phyloP scores from a whole-genome alignment of 768 basidiomycete species.

The Calocybe cyanea region DNA sequence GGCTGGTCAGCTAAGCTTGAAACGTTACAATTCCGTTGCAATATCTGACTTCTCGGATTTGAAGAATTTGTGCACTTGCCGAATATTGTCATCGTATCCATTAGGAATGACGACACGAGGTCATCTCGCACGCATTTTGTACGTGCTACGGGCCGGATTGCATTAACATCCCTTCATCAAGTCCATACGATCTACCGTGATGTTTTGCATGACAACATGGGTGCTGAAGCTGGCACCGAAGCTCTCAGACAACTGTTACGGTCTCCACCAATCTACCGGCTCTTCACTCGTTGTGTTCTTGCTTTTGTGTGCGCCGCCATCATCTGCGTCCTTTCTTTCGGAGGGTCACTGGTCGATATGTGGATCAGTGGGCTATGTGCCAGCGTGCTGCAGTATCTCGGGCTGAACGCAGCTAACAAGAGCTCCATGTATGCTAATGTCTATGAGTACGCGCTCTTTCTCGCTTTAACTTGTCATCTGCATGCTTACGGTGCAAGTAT shows the following conservation, averaged over 20 bases:
- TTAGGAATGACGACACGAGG: conserved; percentile 68
- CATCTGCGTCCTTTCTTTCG: conserved; percentile 81
- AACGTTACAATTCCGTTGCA: too few relatives aligned
- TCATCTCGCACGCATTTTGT: conserved; percentile 82
- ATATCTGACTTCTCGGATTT: too few relatives aligned
- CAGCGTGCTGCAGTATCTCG: conserved; percentile 71
- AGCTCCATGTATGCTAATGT: conserved; percentile 93
- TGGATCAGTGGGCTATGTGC: conserved; percentile 72
- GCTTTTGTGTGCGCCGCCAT: conserved; percentile 77
- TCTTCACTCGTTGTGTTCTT: conserved; percentile 63
- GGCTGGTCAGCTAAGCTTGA: conserved; percentile 40
- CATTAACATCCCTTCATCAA: conserved; percentile 75
- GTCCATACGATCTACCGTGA: conserved; percentile 84
- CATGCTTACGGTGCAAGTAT: background rate
- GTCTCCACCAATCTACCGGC: conserved; percentile 64
- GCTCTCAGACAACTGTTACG: conserved; percentile 62
- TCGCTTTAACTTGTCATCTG: background rate
- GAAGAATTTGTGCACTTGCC: conserved; percentile 77
- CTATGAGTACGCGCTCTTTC: conserved; percentile 68
- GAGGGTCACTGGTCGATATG: conserved; percentile 80
- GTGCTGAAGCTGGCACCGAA: conserved; percentile 66
- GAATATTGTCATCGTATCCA: conserved; percentile 74
- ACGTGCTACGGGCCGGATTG: conserved; percentile 74
- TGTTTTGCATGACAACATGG: conserved; percentile 81
- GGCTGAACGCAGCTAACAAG: conserved; percentile 77